These are phyloP conservation scores for Parastagonospora avenae DNA, from an alignment of 2,329 filamentous ascomycete species.

Conservation along the genomic window DNA sequence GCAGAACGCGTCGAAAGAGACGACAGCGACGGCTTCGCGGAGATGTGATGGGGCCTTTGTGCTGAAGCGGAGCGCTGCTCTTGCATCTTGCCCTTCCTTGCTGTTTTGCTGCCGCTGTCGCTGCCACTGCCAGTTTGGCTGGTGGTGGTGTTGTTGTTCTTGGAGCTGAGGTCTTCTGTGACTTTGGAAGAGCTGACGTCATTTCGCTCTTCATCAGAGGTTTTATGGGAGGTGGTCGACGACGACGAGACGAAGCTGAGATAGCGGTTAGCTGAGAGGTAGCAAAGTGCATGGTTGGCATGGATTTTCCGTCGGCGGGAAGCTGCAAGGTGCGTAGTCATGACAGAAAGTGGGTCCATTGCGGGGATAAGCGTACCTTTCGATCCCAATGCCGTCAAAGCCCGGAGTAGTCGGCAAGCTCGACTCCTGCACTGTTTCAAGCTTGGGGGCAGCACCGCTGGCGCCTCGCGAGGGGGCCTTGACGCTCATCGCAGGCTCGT, in stretches of 20 bases:
- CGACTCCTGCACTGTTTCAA: constrained; percentile 92
- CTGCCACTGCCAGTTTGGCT: constrained; percentile 63
- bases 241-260: constrained; percentile 23
- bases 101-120: constrained; percentile 59
- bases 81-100: constrained; percentile 37
- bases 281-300: constrained; percentile 21
- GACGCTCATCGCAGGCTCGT: constrained; percentile 44
- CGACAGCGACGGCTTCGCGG: constrained; percentile 70
- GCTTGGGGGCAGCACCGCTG: constrained; percentile 62
- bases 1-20: constrained; percentile 70
- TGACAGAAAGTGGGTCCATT: constrained; percentile 35
- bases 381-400: constrained; percentile 44
- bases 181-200: constrained; percentile 52
- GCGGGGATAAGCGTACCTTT: constrained; percentile 39
- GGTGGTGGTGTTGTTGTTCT: constrained; percentile 46
- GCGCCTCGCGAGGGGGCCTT: constrained; percentile 59
- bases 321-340: constrained; percentile 30
- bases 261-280: constrained; percentile 17
- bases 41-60: constrained; percentile 53
- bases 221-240: constrained; percentile 24
- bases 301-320: constrained; percentile 21
- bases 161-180: constrained; percentile 53
- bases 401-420: constrained; percentile 73
- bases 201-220: constrained; percentile 48
- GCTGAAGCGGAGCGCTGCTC: constrained; percentile 54